Percentiles rank a stretch among this genome's conserved stretches.
Conservation (phyloP, 2,329 filamentous ascomycete species). For the Ambrosiella beaveri region DNA sequence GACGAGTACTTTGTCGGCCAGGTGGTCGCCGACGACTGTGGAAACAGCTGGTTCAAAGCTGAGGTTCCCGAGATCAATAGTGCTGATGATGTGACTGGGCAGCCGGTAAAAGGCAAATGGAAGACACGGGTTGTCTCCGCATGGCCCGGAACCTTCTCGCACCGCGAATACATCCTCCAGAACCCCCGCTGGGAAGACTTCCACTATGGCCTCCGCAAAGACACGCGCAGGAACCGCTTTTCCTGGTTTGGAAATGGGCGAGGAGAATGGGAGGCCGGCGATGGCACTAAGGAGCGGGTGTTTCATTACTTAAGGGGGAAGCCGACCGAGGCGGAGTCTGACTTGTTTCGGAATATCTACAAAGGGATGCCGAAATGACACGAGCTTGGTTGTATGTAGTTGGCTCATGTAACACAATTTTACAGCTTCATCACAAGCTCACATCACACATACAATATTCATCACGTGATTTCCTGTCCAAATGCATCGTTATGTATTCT, state of each 20-base stretch:
- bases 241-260: not conserved
- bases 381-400: too few species aligned
- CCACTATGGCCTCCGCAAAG: not conserved
- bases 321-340: too few species aligned
- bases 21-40: not conserved
- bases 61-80: not conserved
- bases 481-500: too few species aligned
- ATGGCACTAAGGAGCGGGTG: not conserved
- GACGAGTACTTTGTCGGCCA: not conserved
- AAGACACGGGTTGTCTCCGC: slow-evolving; percentile 25
- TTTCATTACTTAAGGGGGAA: not conserved
- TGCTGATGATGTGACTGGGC: not conserved
- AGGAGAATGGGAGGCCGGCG: not conserved
- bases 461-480: too few species aligned
- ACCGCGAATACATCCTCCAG: slow-evolving; percentile 26
- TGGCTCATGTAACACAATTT: too few species aligned
- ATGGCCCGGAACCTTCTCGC: slow-evolving; percentile 29
- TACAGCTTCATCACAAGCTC: too few species aligned
- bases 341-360: too few species aligned
- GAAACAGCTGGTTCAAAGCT: not conserved
- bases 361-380: too few species aligned
- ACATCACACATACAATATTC: too few species aligned
- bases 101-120: not conserved
- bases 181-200: slow-evolving; percentile 31
- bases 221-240: not conserved